phyloP scores from a whole-genome alignment of 805 yeast genomes.

The Lipomyces starkeyi region DNA sequence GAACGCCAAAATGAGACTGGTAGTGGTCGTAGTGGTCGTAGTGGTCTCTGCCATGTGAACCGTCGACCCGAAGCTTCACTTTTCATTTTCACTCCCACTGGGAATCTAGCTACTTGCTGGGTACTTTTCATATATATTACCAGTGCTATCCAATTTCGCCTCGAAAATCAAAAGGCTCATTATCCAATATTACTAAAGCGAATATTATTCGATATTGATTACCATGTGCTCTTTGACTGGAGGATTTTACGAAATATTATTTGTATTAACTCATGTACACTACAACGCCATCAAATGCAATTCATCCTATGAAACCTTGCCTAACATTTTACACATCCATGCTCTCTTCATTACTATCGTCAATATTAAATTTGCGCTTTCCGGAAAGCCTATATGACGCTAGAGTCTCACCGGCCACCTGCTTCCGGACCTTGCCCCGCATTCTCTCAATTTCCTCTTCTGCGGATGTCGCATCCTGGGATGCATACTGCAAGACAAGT shows the following conservation, averaged over 20 bases:
- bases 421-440: conserved; percentile 84
- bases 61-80: too few species aligned
- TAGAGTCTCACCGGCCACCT: conserved; percentile 76
- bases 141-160: too few species aligned
- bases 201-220: neutral
- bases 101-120: too few species aligned
- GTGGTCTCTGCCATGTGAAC: neutral
- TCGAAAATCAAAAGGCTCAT: too few species aligned
- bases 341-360: conserved; percentile 56
- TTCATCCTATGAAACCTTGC: conserved; percentile 7
- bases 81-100: too few species aligned
- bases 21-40: too few species aligned
- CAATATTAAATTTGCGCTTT: conserved; percentile 66
- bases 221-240: neutral
- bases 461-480: conserved; percentile 77
- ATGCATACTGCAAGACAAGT: conserved; percentile 90
- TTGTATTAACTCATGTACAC: neutral
- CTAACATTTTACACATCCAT: neutral
- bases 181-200: too few species aligned
- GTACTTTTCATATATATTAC: too few species aligned
- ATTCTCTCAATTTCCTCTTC: conserved; percentile 90
- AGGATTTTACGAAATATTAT: neutral
- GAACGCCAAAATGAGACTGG: neutral
- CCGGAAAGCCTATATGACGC: conserved; percentile 70
- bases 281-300: neutral